Conservation (phyloP, 768 basidiomycete species). For the Boletus sp. region DNA sequence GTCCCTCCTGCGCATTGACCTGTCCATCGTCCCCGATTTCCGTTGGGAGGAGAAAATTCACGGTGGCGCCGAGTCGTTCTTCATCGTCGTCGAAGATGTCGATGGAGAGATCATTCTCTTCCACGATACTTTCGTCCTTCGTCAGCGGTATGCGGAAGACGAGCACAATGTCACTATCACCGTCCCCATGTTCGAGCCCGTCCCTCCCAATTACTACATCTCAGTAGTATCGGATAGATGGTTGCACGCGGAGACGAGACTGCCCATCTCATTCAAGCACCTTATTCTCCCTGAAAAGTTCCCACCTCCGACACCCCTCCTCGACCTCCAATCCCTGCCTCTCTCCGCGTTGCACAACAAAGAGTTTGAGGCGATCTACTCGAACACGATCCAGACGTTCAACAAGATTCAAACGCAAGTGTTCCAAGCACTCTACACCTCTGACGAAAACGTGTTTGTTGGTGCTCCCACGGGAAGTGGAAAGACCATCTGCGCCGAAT, state of each 20-base stretch:
- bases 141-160: slow-evolving; percentile 87
- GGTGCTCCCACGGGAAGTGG: slow-evolving; percentile 96
- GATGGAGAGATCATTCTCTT: slow-evolving; percentile 96
- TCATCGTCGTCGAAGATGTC: slow-evolving; percentile 93
- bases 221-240: slow-evolving; percentile 93
- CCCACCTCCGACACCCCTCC: slow-evolving; percentile 86
- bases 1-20: slow-evolving; percentile 84
- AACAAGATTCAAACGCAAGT: slow-evolving; percentile 99
- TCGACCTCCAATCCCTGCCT: slow-evolving; percentile 89
- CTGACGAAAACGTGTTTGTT: slow-evolving; percentile 95
- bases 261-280: slow-evolving; percentile 97
- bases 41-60: slow-evolving; percentile 96
- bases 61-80: slow-evolving; percentile 83
- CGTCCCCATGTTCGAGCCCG: slow-evolving; percentile 94
- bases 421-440: slow-evolving; percentile 95
- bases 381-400: slow-evolving; percentile 75
- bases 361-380: slow-evolving; percentile 87
- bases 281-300: slow-evolving; percentile 96
- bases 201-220: slow-evolving; percentile 98
- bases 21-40: slow-evolving; percentile 97
- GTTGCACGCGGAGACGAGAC: slow-evolving; percentile 90
- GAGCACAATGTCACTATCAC: slow-evolving; percentile 95
- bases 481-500: slow-evolving; percentile 97
- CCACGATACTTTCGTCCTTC: slow-evolving; percentile 89
- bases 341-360: slow-evolving; percentile 90